These are phyloP conservation scores for Spathaspora gorwiae DNA, from an alignment of 805 yeast genomes.

Conservation along the genomic window DNA sequence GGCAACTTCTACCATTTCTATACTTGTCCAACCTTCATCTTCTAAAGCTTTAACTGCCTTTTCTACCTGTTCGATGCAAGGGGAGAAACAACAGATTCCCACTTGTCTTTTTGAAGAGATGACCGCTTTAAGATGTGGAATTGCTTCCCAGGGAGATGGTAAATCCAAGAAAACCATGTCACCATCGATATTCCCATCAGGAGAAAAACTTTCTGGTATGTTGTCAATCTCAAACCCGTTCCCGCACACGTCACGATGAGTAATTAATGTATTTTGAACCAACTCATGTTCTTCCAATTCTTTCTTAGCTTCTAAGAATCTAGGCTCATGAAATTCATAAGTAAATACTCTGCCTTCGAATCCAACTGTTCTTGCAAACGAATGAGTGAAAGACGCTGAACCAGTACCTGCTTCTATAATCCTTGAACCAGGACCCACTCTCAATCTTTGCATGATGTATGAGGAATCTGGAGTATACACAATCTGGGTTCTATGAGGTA, in stretches of 20 bases:
- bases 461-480: slow-evolving; percentile 95
- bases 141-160: slow-evolving; percentile 97
- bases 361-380: slow-evolving; percentile 77
- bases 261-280: slow-evolving; percentile 52
- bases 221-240: slow-evolving; percentile 65
- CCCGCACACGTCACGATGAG: slow-evolving; percentile 90
- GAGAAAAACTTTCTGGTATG: slow-evolving; percentile 20
- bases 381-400: slow-evolving; percentile 91
- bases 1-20: slow-evolving; percentile 90
- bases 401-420: slow-evolving; percentile 99
- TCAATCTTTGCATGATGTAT: slow-evolving; percentile 78
- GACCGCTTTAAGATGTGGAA: slow-evolving; percentile 64
- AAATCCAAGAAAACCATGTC: slow-evolving; percentile 82
- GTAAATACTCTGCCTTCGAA: slow-evolving; percentile 64
- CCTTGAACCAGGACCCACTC: slow-evolving; percentile 65
- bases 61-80: slow-evolving; percentile 95
- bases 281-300: slow-evolving; percentile 78
- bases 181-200: slow-evolving; percentile 41
- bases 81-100: slow-evolving; percentile 91
- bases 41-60: slow-evolving; percentile 75
- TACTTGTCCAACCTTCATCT: slow-evolving; percentile 72
- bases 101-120: slow-evolving; percentile 50
- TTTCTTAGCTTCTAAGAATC: slow-evolving; percentile 70
- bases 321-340: slow-evolving; percentile 85
- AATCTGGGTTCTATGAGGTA: slow-evolving; percentile 96